Evolutionary conservation across 345 rosid species (phyloP), one percentile per base, ranked within the genome.

Genomic region (Lenwebbia sp.): DNA sequence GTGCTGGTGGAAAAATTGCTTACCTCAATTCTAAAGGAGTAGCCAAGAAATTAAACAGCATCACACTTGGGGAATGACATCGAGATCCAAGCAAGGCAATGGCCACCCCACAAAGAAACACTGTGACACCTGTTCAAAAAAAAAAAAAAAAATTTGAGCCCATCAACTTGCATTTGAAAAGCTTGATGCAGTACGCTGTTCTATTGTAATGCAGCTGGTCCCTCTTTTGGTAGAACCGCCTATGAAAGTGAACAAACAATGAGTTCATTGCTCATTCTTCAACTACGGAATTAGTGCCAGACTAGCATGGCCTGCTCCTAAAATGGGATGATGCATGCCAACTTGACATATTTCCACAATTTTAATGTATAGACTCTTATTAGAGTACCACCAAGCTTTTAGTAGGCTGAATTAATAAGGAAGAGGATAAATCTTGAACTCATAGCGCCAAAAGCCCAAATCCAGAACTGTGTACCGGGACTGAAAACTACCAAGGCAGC

Each of bases 11-110:
- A 44, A n/a, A 62, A 82, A 60, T 53, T 53, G 65, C 50, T 56
- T 89, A 95, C 99, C 99, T 96, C 88, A 97, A 89, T 84, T 97
- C 99, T 78, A 97, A 87, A 22, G 99, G 98, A 83, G 99, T 96
- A 26, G 98, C 97, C 85, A 96, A 86, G 84, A 97, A 94, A 89
- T 97, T 96, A 85, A 94, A 93, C 54, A 97, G 90, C 99, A 97
- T 89, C 62, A 96, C 94, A 84, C 90, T 95, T 65, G 99, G 98
- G 86, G 98, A 91, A 92, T 96, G 96, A 89, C 96, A 95, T 62
- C 83, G 88, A 51, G 97, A 92, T 85, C 98, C 92, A 51, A 97
- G 95, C 82, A 90, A 70, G 7, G 98, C 95, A 86, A 97, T 96
- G 44, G 98, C 95, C 85, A 96, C 85, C 55, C 96, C 99, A 89